phyloP scores from a whole-genome alignment of 352 stramenopile genomes.

The Pythium diclinum region DNA sequence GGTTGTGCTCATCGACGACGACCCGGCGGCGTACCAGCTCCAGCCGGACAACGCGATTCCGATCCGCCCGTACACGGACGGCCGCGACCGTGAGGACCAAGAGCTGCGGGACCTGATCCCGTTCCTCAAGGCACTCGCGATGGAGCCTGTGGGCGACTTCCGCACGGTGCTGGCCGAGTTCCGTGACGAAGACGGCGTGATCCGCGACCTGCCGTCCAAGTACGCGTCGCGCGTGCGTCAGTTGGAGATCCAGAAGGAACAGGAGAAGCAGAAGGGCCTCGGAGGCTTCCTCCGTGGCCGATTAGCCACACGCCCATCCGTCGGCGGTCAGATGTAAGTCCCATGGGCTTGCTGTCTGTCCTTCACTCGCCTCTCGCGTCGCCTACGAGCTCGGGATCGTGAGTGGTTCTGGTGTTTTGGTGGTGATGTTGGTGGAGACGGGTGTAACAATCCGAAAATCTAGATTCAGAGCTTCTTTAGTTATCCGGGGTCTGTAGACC shows the following conservation, averaged over 20 bases:
- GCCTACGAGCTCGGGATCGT: neutral
- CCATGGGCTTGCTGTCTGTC: neutral
- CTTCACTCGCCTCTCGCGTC: neutral
- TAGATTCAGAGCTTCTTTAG: slow-evolving; percentile 20
- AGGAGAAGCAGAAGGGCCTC: slow-evolving; percentile 80
- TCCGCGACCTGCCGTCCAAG: slow-evolving; percentile 73
- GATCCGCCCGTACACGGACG: slow-evolving; percentile 74
- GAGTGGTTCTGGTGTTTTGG: neutral
- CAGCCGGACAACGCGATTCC: slow-evolving; percentile 85
- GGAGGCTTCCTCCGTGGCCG: slow-evolving; percentile 78
- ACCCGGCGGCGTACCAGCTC: slow-evolving; percentile 75
- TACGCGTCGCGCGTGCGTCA: slow-evolving; percentile 75
- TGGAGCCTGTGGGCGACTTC: slow-evolving; percentile 76
- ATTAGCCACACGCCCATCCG: slow-evolving; percentile 55
- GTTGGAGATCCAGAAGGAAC: slow-evolving; percentile 78
- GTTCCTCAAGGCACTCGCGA: slow-evolving; percentile 79
- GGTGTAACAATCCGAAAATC: slow-evolving; percentile 14
- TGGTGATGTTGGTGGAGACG: neutral
- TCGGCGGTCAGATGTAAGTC: slow-evolving; percentile 25
- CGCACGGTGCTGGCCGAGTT: slow-evolving; percentile 75
- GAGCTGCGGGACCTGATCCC: slow-evolving; percentile 81
- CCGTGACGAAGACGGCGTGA: slow-evolving; percentile 74
- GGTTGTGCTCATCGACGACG: slow-evolving; percentile 83
- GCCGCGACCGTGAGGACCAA: slow-evolving; percentile 73
- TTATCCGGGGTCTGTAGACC: slow-evolving; percentile 9